Conservation (phyloP, 352 stramenopile genomes). For the Pythium pyrilobum region DNA sequence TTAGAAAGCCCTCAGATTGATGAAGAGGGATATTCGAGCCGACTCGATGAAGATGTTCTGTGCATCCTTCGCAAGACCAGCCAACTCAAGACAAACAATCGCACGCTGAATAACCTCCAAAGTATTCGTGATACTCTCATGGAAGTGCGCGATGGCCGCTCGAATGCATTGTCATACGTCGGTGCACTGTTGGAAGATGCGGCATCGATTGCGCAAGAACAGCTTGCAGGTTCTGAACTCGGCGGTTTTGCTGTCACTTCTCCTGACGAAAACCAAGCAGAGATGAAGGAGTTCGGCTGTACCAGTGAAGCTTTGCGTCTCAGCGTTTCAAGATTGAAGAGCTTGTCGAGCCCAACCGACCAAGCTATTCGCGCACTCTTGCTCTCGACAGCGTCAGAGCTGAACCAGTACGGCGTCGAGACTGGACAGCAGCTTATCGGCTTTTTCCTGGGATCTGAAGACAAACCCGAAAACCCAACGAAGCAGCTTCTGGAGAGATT, state of each 20-base stretch:
- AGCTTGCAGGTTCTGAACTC: constrained; percentile 7
- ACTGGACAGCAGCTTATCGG: constrained; percentile 49
- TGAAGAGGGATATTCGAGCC: not conserved
- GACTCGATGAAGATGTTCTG: constrained; percentile 17
- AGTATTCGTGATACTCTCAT: constrained; percentile 23
- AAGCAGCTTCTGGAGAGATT: constrained; percentile 55
- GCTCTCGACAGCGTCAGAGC: constrained; percentile 58
- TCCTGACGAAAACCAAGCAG: constrained; percentile 14
- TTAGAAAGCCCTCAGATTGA: not conserved
- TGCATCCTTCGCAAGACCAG: constrained; percentile 44
- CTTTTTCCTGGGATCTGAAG: constrained; percentile 61
- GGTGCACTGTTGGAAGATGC: constrained; percentile 50
- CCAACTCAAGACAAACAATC: constrained; percentile 37
- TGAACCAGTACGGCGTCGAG: constrained; percentile 73
- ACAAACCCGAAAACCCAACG: constrained; percentile 31
- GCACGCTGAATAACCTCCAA: constrained; percentile 26
- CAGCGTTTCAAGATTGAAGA: constrained; percentile 28
- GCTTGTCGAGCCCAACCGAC: constrained; percentile 28
- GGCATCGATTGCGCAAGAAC: constrained; percentile 26
- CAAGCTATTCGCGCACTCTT: constrained; percentile 39
- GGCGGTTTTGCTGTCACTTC: not conserved
- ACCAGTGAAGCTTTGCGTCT: constrained; percentile 29
- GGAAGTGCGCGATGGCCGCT: constrained; percentile 37
- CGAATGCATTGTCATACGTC: constrained; percentile 36
- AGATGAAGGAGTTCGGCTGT: constrained; percentile 20